Percentiles rank a stretch among this genome's conserved stretches.
phyloP scores from a whole-genome alignment of 2,329 filamentous ascomycete species.

The Sarocladiaceae sp. region DNA sequence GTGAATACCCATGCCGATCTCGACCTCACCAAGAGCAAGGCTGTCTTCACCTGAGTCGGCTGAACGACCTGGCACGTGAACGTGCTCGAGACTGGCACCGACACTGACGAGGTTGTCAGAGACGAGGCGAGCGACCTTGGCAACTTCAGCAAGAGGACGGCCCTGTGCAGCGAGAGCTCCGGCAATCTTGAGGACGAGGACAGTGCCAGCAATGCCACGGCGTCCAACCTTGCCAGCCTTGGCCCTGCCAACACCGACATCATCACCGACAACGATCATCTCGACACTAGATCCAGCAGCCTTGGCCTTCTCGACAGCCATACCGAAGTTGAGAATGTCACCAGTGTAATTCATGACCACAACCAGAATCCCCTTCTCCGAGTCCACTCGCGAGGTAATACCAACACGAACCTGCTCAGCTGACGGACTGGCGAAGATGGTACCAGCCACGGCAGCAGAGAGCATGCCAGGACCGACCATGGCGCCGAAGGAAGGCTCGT shows the following conservation, averaged over 20 bases:
- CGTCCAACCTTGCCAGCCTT: conserved; percentile 89
- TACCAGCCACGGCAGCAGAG: conserved; percentile 77
- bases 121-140: conserved; percentile 64
- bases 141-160: conserved; percentile 63
- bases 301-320: conserved; percentile 88
- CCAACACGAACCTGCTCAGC: conserved; percentile 79
- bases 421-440: conserved; percentile 78
- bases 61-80: conserved; percentile 83
- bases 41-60: conserved; percentile 50
- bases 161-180: conserved; percentile 78
- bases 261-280: conserved; percentile 90
- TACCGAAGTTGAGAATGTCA: conserved; percentile 86
- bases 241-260: conserved; percentile 79
- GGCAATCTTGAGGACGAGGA: conserved; percentile 85
- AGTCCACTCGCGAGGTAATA: conserved; percentile 68
- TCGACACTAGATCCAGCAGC: conserved; percentile 73
- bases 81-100: conserved; percentile 80
- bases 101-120: conserved; percentile 79
- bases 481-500: conserved; percentile 82
- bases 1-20: conserved; percentile 75
- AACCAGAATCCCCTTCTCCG: conserved; percentile 73
- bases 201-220: conserved; percentile 85
- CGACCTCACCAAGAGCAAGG: conserved; percentile 53
- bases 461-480: conserved; percentile 82
- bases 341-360: conserved; percentile 95